Conservation (phyloP, 495 filamentous ascomycete genomes). For the Tuber indicum region DNA sequence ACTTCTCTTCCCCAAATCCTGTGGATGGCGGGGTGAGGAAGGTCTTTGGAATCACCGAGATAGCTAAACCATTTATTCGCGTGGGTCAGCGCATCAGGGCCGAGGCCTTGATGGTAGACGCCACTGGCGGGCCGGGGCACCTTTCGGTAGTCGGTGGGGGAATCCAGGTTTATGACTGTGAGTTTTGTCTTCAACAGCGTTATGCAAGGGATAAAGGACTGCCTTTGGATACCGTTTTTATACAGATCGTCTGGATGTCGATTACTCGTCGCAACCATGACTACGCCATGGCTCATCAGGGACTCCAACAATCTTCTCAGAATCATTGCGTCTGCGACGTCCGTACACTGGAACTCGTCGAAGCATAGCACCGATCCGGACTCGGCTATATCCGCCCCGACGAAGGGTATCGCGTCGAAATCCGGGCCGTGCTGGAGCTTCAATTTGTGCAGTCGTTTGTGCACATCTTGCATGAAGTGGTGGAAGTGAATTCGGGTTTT, state of each 20-base stretch:
- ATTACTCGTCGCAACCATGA: constrained; percentile 95
- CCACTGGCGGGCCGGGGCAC: constrained; percentile 88
- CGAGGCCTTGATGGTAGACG: constrained; percentile 87
- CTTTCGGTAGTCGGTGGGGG: constrained; percentile 92
- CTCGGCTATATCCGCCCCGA: constrained; percentile 86
- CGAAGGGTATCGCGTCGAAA: constrained; percentile 83
- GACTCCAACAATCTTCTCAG: constrained; percentile 77
- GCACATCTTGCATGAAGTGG: constrained; percentile 99
- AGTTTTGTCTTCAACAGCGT: constrained; percentile 76
- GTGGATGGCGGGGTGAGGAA: constrained; percentile 69
- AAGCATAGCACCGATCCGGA: constrained; percentile 84
- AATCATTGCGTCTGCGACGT: constrained; percentile 99
- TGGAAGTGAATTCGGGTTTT: constrained; percentile 99
- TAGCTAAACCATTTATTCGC: constrained; percentile 92
- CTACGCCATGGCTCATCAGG: constrained; percentile 92
- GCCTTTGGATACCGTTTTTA: constrained; percentile 94
- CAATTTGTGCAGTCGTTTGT: constrained; percentile 80
- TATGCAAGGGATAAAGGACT: constrained; percentile 92
- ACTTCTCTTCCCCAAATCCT: constrained; percentile 93
- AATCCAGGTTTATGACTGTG: constrained; percentile 87
- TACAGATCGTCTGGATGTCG: constrained; percentile 93
- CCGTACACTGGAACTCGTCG: constrained; percentile 98
- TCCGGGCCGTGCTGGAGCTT: constrained; percentile 86
- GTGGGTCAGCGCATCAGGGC: constrained; percentile 67
- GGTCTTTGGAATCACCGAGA: constrained; percentile 75